Percentiles rank a stretch among this genome's conserved stretches.
Conservation (phyloP, 1,284 basidiomycete species). For the Earliella scabrosa region DNA sequence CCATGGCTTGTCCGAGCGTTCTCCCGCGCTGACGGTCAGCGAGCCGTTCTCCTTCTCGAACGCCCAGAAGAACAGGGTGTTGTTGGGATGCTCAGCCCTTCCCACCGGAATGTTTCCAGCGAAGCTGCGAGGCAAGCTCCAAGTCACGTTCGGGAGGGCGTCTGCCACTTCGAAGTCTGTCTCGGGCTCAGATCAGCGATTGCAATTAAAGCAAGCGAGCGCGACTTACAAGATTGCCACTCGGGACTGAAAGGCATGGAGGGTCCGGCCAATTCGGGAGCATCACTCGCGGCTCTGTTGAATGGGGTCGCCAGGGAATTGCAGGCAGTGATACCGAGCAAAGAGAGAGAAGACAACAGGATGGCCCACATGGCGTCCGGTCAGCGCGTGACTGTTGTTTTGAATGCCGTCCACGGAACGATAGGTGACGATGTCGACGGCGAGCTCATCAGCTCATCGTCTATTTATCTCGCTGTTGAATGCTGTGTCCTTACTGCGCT, state of each 20-base stretch:
- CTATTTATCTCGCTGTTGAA: too few species aligned
- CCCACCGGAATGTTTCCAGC: conserved; percentile 73
- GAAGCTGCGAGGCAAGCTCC: conserved; percentile 56
- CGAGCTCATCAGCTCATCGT: too few species aligned
- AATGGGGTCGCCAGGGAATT: too few species aligned
- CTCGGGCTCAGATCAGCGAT: not conserved
- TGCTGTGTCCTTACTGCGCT: too few species aligned
- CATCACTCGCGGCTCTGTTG: too few species aligned
- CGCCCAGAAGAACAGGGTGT: conserved; percentile 76
- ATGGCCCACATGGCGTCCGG: too few species aligned
- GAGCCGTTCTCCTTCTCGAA: conserved; percentile 55
- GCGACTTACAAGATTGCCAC: conserved; percentile 64
- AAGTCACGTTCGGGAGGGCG: conserved; percentile 68
- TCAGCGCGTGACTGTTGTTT: too few species aligned
- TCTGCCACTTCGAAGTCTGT: conserved; percentile 34
- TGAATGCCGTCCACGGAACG: too few species aligned
- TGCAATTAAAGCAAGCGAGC: conserved; percentile 2
- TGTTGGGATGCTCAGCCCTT: conserved; percentile 55
- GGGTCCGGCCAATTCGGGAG: too few species aligned
- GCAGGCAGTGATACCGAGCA: too few species aligned
- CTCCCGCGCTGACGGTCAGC: conserved; percentile 14
- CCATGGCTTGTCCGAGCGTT: conserved; percentile 51
- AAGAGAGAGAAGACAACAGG: too few species aligned
- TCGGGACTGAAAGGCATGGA: conserved; percentile 47
- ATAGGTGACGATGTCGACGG: too few species aligned